phyloP scores from a whole-genome alignment of 805 yeast species.

The Helenozyma rhizophorensis region DNA sequence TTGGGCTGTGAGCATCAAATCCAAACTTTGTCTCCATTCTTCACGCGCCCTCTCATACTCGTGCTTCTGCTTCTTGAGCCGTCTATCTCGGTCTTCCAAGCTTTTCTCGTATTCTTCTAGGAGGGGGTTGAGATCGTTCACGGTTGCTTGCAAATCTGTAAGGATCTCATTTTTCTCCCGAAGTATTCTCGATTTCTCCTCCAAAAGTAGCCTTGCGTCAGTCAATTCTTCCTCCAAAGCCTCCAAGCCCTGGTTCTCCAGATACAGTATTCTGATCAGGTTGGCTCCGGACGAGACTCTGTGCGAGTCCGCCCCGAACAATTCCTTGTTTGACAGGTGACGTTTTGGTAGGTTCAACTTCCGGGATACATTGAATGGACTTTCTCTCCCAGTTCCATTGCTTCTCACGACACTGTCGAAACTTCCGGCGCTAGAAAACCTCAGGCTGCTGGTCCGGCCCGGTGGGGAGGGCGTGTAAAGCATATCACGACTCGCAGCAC shows the following conservation, averaged over 20 bases:
- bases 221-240: too few relatives aligned
- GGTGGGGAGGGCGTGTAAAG: constrained; percentile 12
- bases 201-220: constrained; percentile 3
- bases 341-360: constrained; percentile 1
- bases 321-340: background rate
- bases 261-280: too few relatives aligned
- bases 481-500: constrained; percentile 6
- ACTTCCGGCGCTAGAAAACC: background rate
- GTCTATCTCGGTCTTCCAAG: constrained; percentile 41
- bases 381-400: constrained; percentile 1
- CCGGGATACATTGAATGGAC: constrained; percentile 1
- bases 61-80: constrained; percentile 41
- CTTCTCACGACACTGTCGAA: background rate
- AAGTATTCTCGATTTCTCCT: constrained; percentile 22
- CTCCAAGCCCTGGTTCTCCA: too few relatives aligned
- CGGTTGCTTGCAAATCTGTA: constrained; percentile 44
- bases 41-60: constrained; percentile 51
- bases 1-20: constrained; percentile 50
- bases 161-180: constrained; percentile 43
- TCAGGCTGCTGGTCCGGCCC: background rate
- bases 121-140: constrained; percentile 45
- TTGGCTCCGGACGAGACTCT: too few relatives aligned
- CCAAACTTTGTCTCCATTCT: constrained; percentile 57
- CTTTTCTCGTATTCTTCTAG: constrained; percentile 44
- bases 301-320: too few relatives aligned